These are phyloP conservation scores for Trichomonascaceae sp. DNA, from an alignment of 1,139 yeast genomes.

Conservation along the genomic window DNA sequence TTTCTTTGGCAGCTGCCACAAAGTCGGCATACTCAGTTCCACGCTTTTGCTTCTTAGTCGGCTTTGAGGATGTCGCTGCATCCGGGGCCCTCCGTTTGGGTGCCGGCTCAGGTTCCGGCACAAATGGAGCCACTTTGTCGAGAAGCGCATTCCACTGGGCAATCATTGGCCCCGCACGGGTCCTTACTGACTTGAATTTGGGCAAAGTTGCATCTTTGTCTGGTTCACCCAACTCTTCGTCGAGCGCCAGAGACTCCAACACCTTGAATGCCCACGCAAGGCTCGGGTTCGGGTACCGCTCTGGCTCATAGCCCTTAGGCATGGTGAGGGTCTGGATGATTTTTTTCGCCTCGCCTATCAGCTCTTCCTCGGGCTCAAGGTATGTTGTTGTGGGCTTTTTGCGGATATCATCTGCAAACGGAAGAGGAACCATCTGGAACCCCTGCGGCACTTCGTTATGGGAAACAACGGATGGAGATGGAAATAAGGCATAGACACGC, in stretches of 20 bases:
- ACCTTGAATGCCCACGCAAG: slow-evolving; percentile 54
- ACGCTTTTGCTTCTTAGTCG: slow-evolving; percentile 1
- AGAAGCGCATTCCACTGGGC: slow-evolving; percentile 8
- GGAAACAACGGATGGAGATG: slow-evolving; percentile 29
- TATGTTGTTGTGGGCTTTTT: slow-evolving; percentile 13
- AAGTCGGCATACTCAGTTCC: slow-evolving; percentile 2
- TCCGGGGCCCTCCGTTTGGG: slow-evolving; percentile 1
- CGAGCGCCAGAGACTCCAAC: slow-evolving; percentile 54
- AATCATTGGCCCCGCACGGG: slow-evolving; percentile 12
- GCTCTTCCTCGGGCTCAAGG: slow-evolving; percentile 18
- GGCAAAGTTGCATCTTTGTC: slow-evolving; percentile 24
- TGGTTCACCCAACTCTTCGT: slow-evolving; percentile 35
- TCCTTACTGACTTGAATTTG: slow-evolving; percentile 21
- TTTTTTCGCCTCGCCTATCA: slow-evolving; percentile 27
- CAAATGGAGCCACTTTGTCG: slow-evolving; percentile 1
- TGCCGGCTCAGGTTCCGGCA: background rate
- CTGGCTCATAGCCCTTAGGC: slow-evolving; percentile 41
- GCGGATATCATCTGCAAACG: slow-evolving; percentile 28
- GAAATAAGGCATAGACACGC: slow-evolving; percentile 43
- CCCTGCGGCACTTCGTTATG: slow-evolving; percentile 20
- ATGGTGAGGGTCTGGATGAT: slow-evolving; percentile 32
- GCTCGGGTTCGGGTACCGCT: slow-evolving; percentile 50
- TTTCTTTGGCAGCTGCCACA: slow-evolving; percentile 6
- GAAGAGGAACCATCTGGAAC: slow-evolving; percentile 25
- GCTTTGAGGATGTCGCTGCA: background rate